A percentile compares a stretch with the other conserved stretches of the same genome.
These are phyloP conservation scores for Ganoderma sinense DNA, from an alignment of 1,284 basidiomycete species.

Conservation along the genomic window DNA sequence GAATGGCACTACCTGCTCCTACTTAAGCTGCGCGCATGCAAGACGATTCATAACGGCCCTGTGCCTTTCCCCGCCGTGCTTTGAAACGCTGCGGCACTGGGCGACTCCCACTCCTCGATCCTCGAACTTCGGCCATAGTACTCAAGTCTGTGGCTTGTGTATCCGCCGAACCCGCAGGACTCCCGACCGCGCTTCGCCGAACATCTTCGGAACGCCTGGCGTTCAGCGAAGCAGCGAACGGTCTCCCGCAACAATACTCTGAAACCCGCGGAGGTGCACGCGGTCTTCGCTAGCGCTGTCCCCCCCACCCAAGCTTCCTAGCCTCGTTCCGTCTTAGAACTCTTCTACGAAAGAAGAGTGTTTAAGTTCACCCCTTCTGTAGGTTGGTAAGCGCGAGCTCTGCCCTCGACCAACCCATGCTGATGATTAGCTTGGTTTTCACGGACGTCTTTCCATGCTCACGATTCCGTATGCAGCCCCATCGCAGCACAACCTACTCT, in stretches of 20 bases:
- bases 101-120: neutral
- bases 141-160: neutral
- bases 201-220: neutral
- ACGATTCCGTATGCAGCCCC: neutral
- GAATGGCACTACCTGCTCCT: neutral
- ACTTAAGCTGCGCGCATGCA: neutral
- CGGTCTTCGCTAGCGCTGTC: neutral
- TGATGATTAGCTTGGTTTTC: neutral
- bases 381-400: neutral
- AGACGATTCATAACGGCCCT: neutral
- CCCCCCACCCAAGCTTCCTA: neutral
- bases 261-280: neutral
- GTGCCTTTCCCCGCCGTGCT: neutral
- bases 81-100: neutral
- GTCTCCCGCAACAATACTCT: neutral
- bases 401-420: neutral
- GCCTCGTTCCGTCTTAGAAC: conserved; percentile 1
- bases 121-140: neutral
- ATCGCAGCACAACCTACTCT: neutral
- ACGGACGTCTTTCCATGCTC: neutral
- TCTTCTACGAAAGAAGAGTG: neutral
- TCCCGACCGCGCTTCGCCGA: neutral
- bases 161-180: neutral
- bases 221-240: neutral
- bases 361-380: neutral